A percentile compares a stretch with the other conserved stretches of the same genome.
These are phyloP conservation scores for Berkeleyomyces basicola DNA, from an alignment of 2,329 filamentous ascomycete genomes.

Conservation along the genomic window DNA sequence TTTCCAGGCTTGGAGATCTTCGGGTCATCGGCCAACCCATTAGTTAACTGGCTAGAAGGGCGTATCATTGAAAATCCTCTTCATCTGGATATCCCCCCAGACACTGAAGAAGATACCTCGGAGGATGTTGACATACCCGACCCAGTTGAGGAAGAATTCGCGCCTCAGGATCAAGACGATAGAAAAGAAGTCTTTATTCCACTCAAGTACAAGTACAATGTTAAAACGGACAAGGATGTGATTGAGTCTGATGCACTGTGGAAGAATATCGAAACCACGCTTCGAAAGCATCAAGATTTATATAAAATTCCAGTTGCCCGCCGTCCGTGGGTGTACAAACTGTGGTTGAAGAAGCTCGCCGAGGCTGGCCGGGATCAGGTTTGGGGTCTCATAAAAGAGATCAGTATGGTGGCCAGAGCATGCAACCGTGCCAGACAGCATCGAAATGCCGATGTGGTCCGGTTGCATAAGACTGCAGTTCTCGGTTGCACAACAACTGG, in stretches of 20 bases:
- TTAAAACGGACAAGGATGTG: not conserved
- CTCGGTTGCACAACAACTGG: slow-evolving; percentile 62
- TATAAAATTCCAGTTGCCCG: slow-evolving; percentile 38
- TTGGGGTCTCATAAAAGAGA: slow-evolving; percentile 31
- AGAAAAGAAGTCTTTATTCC: slow-evolving; percentile 39
- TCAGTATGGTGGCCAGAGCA: slow-evolving; percentile 32
- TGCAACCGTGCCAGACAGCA: slow-evolving; percentile 42
- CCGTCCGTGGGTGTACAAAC: slow-evolving; percentile 50
- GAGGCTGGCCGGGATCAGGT: slow-evolving; percentile 29
- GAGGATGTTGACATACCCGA: slow-evolving; percentile 7
- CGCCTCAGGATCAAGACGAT: slow-evolving; percentile 19
- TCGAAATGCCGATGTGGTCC: slow-evolving; percentile 32
- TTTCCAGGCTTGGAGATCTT: not conserved
- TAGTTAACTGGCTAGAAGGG: slow-evolving; percentile 3
- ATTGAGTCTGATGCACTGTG: not conserved
- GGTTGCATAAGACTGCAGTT: slow-evolving; percentile 21
- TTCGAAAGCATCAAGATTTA: slow-evolving; percentile 30
- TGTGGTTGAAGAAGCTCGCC: slow-evolving; percentile 41
- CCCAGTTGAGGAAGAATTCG: not conserved
- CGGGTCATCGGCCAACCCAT: not conserved
- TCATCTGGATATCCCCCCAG: not conserved
- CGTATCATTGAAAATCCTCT: not conserved
- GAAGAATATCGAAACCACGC: slow-evolving; percentile 11
- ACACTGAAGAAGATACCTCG: not conserved
- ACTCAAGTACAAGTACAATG: slow-evolving; percentile 7